A percentile compares a stretch with the other conserved stretches of the same genome.
These are phyloP conservation scores for Porphyrellus cyaneotinctus DNA, from an alignment of 768 basidiomycete species.

Conservation along the genomic window DNA sequence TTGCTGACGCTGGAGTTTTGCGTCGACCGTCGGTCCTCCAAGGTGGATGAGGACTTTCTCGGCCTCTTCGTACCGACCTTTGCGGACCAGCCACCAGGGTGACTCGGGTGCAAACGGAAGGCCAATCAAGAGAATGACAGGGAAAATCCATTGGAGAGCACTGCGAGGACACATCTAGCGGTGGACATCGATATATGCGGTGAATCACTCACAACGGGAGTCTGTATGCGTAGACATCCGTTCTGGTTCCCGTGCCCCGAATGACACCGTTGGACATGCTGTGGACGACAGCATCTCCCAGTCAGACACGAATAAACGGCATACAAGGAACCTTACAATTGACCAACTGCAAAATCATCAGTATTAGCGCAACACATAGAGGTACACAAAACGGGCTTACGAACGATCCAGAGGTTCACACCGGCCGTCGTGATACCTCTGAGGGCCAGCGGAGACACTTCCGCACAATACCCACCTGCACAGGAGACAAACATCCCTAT, in stretches of 20 bases:
- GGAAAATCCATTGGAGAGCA: constrained; percentile 34
- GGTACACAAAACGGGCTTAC: constrained; percentile 7
- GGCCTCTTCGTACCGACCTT: constrained; percentile 26
- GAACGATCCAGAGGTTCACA: constrained; percentile 24
- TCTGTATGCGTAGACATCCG: constrained; percentile 23
- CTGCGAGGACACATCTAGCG: background rate
- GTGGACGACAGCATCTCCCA: background rate
- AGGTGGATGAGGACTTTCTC: constrained; percentile 16
- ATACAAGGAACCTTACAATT: too few species aligned
- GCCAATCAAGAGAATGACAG: constrained; percentile 28
- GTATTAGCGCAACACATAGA: background rate
- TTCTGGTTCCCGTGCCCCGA: constrained; percentile 20
- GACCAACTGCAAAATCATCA: too few species aligned
- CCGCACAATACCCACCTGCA: constrained; percentile 24
- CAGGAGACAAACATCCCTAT: constrained; percentile 25
- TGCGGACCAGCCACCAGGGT: constrained; percentile 34
- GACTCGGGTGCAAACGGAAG: constrained; percentile 31
- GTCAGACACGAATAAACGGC: too few species aligned
- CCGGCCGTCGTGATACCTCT: constrained; percentile 24
- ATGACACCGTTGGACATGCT: constrained; percentile 27
- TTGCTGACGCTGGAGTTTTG: constrained; percentile 19
- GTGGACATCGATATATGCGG: background rate
- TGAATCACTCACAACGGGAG: constrained; percentile 22
- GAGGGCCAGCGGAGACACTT: constrained; percentile 28
- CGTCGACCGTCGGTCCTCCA: constrained; percentile 22